phyloP scores from a whole-genome alignment of 768 basidiomycete species.

The Trametes cubensis region DNA sequence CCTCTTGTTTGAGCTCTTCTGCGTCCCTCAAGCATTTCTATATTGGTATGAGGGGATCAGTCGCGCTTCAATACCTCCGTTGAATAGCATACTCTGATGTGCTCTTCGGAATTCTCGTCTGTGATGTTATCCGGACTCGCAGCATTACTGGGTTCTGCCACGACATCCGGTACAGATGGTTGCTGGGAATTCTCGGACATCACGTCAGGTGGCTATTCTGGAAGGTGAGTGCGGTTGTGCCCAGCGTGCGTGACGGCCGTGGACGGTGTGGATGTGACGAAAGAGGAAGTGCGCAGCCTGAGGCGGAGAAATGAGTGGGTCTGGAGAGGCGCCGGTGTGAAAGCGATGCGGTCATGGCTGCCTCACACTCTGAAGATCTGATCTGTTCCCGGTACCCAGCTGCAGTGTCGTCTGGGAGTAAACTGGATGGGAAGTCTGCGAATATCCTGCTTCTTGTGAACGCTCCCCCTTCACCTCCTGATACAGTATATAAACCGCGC shows the following conservation, averaged over 20 bases:
- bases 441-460: not conserved
- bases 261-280: not conserved
- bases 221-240: not conserved
- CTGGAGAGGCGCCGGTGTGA: not conserved
- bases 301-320: not conserved
- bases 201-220: too few relatives aligned
- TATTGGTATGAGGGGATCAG: not conserved
- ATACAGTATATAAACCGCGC: not conserved
- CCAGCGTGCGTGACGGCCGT: not conserved
- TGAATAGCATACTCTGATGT: conserved; percentile 3
- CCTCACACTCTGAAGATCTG: not conserved
- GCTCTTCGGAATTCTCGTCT: not conserved
- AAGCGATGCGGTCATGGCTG: not conserved
- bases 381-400: too few relatives aligned
- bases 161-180: too few relatives aligned
- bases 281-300: not conserved
- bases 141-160: too few relatives aligned
- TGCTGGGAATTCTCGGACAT: too few relatives aligned
- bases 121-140: too few relatives aligned
- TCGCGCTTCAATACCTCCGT: not conserved
- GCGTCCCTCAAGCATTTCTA: conserved; percentile 54
- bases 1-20: conserved; percentile 68
- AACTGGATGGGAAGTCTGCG: too few relatives aligned
- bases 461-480: not conserved
- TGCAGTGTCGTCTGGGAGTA: too few relatives aligned